phyloP scores from a whole-genome alignment of 2,329 filamentous ascomycete genomes.

The Talaromyces albobiverticillius region DNA sequence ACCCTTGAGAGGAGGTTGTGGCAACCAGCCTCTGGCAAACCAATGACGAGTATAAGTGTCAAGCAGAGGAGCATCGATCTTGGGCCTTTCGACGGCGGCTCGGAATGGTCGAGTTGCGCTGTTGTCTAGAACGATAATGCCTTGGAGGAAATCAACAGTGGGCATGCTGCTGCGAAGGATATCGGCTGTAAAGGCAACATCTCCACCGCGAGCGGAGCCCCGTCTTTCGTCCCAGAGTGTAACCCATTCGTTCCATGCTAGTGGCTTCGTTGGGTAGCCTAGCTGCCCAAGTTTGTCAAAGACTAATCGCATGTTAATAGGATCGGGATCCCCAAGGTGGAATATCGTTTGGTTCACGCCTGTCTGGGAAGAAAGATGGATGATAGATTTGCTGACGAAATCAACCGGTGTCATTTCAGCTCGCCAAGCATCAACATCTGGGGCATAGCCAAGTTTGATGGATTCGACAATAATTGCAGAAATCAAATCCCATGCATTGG shows the following conservation, averaged over 20 bases:
- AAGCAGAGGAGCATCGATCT: conserved; percentile 67
- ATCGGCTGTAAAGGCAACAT: conserved; percentile 72
- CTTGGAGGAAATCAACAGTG: conserved; percentile 65
- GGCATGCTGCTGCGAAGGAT: conserved; percentile 81
- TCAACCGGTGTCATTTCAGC: conserved; percentile 83
- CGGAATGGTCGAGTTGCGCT: conserved; percentile 61
- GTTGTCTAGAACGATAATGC: conserved; percentile 72
- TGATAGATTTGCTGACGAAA: conserved; percentile 72
- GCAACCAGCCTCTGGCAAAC: conserved; percentile 75
- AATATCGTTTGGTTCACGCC: conserved; percentile 64
- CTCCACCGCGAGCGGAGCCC: conserved; percentile 61
- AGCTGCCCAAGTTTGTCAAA: conserved; percentile 64
- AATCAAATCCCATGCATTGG: conserved; percentile 75
- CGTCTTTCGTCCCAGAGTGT: conserved; percentile 69
- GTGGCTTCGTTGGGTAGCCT: conserved; percentile 66
- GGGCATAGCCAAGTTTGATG: conserved; percentile 66
- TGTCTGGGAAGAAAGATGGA: conserved; percentile 64
- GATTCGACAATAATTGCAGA: conserved; percentile 76
- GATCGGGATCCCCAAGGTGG: conserved; percentile 71
- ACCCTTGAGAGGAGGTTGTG: conserved; percentile 56
- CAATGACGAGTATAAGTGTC: conserved; percentile 78
- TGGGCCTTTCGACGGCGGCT: conserved; percentile 60
- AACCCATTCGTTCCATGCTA: conserved; percentile 73
- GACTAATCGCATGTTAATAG: conserved; percentile 63
- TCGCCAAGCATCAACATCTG: conserved; percentile 71